phyloP scores from a whole-genome alignment of 2,329 filamentous ascomycete genomes.

The Phaeomoniella chlamydospora region DNA sequence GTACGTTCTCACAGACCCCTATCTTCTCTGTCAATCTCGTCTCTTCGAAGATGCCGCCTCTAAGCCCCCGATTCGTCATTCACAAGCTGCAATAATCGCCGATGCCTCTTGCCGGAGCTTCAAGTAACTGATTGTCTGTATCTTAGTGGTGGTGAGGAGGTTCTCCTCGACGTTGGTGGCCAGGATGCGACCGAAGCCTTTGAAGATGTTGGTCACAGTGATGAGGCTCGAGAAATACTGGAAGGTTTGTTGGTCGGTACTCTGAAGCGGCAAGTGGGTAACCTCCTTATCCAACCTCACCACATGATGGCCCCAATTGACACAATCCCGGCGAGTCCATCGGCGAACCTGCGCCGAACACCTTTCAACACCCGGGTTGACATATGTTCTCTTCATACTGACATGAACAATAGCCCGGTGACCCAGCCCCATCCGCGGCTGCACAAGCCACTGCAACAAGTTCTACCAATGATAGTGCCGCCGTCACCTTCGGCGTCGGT shows the following conservation, averaged over 20 bases:
- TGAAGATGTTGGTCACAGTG: conserved; percentile 97
- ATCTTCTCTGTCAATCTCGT: conserved; percentile 1
- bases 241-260: conserved; percentile 58
- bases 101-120: too few species aligned
- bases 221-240: conserved; percentile 93
- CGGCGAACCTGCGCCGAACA: too few species aligned
- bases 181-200: conserved; percentile 97
- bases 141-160: conserved; percentile 87
- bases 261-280: conserved; percentile 68
- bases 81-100: too few species aligned
- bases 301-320: too few species aligned
- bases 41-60: conserved; percentile 1
- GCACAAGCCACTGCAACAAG: conserved; percentile 31
- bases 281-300: too few species aligned
- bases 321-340: too few species aligned
- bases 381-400: too few species aligned
- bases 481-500: conserved; percentile 53
- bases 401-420: conserved; percentile 44
- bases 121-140: too few species aligned
- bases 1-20: conserved; percentile 38
- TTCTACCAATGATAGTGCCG: conserved; percentile 20
- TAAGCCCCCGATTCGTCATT: conserved; percentile 2
- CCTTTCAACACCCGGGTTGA: too few species aligned
- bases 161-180: conserved; percentile 86
- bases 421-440: conserved; percentile 46